Conservation (phyloP, 2,329 filamentous ascomycete species). For the Hymenotorrendiella dingleyae region DNA sequence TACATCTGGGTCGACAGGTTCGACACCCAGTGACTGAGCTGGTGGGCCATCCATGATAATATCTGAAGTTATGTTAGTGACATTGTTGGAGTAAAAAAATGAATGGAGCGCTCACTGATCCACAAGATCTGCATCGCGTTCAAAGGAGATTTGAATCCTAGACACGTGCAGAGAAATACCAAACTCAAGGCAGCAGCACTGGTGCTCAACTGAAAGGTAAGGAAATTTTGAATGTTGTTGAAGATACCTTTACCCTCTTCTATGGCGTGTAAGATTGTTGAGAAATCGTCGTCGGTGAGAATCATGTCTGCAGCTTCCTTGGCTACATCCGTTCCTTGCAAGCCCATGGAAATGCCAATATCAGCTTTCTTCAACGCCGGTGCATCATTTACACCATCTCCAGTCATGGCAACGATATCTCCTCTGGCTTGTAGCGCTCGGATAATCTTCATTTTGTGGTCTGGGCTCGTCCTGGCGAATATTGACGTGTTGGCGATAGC, state of each 20-base stretch:
- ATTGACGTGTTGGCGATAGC: constrained; percentile 87
- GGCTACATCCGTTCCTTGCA: constrained; percentile 90
- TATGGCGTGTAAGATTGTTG: constrained; percentile 87
- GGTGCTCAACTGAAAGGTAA: constrained; percentile 96
- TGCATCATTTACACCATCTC: constrained; percentile 96
- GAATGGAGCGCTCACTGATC: constrained; percentile 70
- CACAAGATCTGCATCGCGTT: constrained; percentile 99
- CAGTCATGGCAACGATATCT: constrained; percentile 98
- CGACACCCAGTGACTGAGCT: constrained; percentile 92
- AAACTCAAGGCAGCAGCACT: constrained; percentile 89
- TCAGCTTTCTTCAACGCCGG: constrained; percentile 95
- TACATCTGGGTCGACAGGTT: constrained; percentile 87
- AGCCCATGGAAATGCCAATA: constrained; percentile 96
- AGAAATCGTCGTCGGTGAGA: constrained; percentile 82
- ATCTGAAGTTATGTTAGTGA: constrained; percentile 48
- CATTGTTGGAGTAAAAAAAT: no score
- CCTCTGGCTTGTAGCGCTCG: constrained; percentile 83
- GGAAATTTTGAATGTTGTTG: constrained; percentile 98
- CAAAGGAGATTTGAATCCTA: constrained; percentile 90
- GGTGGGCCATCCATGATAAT: constrained; percentile 99
- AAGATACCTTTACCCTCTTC: constrained; percentile 99
- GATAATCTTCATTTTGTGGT: constrained; percentile 98
- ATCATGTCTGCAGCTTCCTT: constrained; percentile 97
- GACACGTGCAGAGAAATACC: constrained; percentile 84
- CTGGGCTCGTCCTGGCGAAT: constrained; percentile 91